These are phyloP conservation scores for Aspergillus cejpii DNA, from an alignment of 2,329 filamentous ascomycete genomes.

Conservation along the genomic window DNA sequence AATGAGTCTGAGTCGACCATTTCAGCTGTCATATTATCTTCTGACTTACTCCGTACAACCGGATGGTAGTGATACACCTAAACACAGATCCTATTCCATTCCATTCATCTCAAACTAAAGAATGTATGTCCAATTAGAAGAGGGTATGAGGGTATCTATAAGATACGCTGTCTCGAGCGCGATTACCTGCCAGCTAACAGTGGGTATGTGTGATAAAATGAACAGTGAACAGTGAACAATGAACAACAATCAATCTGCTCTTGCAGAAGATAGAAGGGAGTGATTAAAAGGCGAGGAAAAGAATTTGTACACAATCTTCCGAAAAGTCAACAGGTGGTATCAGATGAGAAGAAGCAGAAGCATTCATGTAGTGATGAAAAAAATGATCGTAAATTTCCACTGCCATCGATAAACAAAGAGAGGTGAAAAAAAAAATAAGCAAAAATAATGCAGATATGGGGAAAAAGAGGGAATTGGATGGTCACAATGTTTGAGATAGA, in stretches of 20 bases:
- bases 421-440: background rate
- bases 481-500: no score
- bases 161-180: conserved; percentile 2
- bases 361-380: background rate
- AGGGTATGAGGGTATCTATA: conserved; percentile 14
- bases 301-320: conserved; percentile 12
- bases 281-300: conserved; percentile 4
- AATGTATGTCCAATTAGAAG: conserved; percentile 13
- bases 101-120: no score
- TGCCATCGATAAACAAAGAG: conserved; percentile 1
- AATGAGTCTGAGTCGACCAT: no score
- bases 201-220: background rate
- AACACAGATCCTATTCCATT: no score
- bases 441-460: conserved; percentile 4
- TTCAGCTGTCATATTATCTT: no score
- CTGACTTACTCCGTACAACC: background rate
- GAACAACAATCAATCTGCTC: no score
- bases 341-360: conserved; percentile 1
- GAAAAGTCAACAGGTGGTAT: conserved; percentile 15
- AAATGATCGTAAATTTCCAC: conserved; percentile 7
- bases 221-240: no score
- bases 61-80: background rate
- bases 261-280: no score
- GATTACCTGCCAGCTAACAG: conserved; percentile 1
- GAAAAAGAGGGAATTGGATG: conserved; percentile 6